Evolutionary conservation across 305 asterid genomes (phyloP).

Genomic region (Solanum aculeatissimum): DNA sequence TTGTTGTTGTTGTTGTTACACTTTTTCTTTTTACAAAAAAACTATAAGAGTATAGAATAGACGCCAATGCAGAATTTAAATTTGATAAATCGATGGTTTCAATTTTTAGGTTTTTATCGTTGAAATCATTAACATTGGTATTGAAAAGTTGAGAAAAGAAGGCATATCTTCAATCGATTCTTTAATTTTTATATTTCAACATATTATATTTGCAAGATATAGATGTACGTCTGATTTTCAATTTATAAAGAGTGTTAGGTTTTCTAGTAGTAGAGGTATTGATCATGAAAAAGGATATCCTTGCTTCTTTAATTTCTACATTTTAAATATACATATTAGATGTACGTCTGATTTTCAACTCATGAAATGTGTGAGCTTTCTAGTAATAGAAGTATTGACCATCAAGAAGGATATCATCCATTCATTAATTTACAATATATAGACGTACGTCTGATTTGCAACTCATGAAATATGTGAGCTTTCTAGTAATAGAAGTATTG

Average conservation of each 20-base stretch:
- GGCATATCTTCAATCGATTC: too few relatives aligned
- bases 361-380: too few relatives aligned
- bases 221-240: not conserved
- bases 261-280: not conserved
- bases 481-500: not conserved
- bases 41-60: too few relatives aligned
- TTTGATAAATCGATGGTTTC: not conserved
- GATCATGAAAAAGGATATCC: not conserved
- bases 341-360: not conserved
- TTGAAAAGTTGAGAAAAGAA: too few relatives aligned
- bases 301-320: not conserved
- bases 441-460: not conserved
- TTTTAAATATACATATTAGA: not conserved
- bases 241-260: not conserved
- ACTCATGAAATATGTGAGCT: not conserved
- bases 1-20: too few relatives aligned
- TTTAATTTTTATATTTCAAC: not conserved
- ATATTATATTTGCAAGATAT: not conserved
- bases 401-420: not conserved
- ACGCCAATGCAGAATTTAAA: too few relatives aligned
- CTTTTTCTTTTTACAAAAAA: too few relatives aligned
- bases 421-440: not conserved
- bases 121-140: not conserved
- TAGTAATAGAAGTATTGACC: not conserved
- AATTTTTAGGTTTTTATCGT: not conserved